phyloP scores from a whole-genome alignment of 164 flowering plant species.

The Magnolia officinalis region DNA sequence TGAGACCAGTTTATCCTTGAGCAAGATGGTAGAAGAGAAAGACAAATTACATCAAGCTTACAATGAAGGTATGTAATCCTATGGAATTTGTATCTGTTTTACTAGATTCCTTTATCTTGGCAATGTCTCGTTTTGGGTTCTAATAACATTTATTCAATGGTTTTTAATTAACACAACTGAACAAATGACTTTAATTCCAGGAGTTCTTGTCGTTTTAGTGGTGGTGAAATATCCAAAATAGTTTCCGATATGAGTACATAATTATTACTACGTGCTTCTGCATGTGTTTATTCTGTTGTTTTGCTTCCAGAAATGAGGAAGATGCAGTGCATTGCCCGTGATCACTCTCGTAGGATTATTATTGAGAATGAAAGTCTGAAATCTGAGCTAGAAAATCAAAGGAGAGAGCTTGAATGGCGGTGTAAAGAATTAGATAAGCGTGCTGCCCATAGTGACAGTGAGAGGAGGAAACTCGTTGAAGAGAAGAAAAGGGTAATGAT shows the following conservation, averaged over 20 bases:
- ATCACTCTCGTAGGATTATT: slow-evolving; percentile 37
- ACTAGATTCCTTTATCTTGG: not conserved
- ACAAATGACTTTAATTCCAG: not conserved
- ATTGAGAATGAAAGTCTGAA: slow-evolving; percentile 44
- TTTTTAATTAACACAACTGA: not conserved
- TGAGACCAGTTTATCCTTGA: slow-evolving; percentile 43
- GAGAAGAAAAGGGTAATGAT: slow-evolving; percentile 52
- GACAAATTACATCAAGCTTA: slow-evolving; percentile 59
- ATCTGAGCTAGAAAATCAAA: slow-evolving; percentile 39
- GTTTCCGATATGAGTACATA: not conserved
- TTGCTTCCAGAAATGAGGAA: slow-evolving; percentile 39
- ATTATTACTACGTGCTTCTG: not conserved
- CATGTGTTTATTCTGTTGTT: slow-evolving; percentile 7
- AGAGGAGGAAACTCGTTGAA: slow-evolving; percentile 43
- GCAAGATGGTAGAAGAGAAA: slow-evolving; percentile 42
- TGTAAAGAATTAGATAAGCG: slow-evolving; percentile 39
- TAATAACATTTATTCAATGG: not conserved
- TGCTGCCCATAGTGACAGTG: slow-evolving; percentile 55
- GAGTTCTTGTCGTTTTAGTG: not conserved
- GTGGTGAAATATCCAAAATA: not conserved
- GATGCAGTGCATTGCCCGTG: slow-evolving; percentile 37
- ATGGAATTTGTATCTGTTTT: not conserved
- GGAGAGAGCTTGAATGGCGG: slow-evolving; percentile 32
- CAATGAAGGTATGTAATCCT: slow-evolving; percentile 52
- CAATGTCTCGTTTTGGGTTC: not conserved